Conservation (phyloP, 2,329 filamentous ascomycete species). For the Dryadomyces sulphureus region DNA sequence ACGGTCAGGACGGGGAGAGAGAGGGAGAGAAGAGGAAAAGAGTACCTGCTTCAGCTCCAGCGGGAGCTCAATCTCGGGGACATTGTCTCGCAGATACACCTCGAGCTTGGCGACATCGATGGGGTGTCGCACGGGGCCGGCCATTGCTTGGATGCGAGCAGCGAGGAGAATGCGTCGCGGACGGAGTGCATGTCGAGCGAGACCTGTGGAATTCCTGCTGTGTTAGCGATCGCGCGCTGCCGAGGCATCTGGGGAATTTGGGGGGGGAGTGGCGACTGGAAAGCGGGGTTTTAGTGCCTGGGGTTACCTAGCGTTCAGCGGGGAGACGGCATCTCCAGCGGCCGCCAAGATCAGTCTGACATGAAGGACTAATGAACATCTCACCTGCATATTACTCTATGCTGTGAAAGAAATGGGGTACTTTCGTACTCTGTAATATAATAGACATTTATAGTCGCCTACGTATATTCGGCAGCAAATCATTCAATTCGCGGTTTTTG, state of each 20-base stretch:
- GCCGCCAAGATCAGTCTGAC: no score
- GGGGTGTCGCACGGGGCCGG: conserved; percentile 75
- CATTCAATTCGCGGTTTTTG: no score
- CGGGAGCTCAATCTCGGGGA: conserved; percentile 72
- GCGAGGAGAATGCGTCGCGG: no score
- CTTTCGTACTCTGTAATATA: no score
- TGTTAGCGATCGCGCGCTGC: not conserved
- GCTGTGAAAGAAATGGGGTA: no score
- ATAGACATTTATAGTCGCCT: no score
- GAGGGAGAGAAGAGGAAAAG: not conserved
- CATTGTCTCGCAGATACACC: conserved; percentile 59
- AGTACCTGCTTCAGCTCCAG: conserved; percentile 77
- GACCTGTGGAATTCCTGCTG: not conserved
- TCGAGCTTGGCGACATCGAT: conserved; percentile 73
- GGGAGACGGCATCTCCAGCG: no score
- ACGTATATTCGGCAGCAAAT: no score
- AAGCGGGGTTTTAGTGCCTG: not conserved
- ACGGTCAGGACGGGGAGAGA: conserved; percentile 2
- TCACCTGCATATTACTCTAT: no score
- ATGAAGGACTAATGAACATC: no score
- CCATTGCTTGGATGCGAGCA: conserved; percentile 53
- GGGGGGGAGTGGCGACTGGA: not conserved
- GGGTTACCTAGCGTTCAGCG: not conserved
- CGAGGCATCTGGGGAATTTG: not conserved
- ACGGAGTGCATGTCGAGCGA: not conserved